Evolutionary conservation across 768 basidiomycete species (phyloP).

Genomic region (Trichaptum fuscoviolaceum): DNA sequence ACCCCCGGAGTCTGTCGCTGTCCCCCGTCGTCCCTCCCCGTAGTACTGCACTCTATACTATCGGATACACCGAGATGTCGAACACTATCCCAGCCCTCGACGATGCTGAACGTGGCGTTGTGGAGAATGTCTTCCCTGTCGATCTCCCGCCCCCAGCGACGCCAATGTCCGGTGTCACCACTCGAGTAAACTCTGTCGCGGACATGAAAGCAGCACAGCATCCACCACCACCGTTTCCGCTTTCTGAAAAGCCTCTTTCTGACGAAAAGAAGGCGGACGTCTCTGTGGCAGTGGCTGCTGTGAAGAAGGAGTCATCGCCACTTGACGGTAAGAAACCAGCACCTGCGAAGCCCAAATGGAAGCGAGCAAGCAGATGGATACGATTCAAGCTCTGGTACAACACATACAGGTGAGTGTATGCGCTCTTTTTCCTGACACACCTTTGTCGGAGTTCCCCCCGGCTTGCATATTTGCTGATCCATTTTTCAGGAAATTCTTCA

Average conservation of each 20-base stretch:
- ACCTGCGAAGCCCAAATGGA: constrained; percentile 11
- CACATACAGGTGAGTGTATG: constrained; percentile 27
- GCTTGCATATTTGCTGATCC: not conserved
- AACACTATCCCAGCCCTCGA: constrained; percentile 3
- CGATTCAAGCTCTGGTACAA: constrained; percentile 33
- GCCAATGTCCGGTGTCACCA: not conserved
- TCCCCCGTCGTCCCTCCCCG: not conserved
- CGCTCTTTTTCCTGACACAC: not conserved
- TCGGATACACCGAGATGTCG: not conserved
- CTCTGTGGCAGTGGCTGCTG: not conserved
- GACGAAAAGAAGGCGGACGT: not conserved
- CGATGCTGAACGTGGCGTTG: constrained; percentile 7
- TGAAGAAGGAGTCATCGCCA: not conserved
- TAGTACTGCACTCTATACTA: not conserved
- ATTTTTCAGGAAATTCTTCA: constrained; percentile 29
- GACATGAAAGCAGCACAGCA: not conserved
- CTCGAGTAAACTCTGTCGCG: constrained; percentile 3
- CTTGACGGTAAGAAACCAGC: not conserved
- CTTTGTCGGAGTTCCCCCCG: not conserved
- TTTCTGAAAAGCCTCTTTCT: constrained; percentile 1
- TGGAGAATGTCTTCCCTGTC: constrained; percentile 3
- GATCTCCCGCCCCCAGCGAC: not conserved
- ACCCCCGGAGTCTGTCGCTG: not conserved
- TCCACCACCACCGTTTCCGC: not conserved
- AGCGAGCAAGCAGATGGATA: constrained; percentile 22